Evolutionary conservation across 2,329 filamentous ascomycete genomes (phyloP).

Genomic region (Diaporthe sp.): DNA sequence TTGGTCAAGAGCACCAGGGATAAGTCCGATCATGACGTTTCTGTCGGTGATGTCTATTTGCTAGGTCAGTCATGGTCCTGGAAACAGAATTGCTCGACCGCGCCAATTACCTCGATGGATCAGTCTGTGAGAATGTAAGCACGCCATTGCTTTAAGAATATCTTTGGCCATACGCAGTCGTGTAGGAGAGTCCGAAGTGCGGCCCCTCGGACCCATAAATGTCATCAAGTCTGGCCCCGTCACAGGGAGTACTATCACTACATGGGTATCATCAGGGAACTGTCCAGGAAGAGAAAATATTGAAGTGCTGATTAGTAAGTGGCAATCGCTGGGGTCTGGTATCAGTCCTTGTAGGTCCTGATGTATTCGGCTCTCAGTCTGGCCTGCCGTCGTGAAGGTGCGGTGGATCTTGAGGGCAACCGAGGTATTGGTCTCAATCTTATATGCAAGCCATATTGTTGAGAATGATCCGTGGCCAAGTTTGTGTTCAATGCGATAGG

Average conservation of each 20-base stretch:
- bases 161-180: conserved; percentile 3
- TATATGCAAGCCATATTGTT: conserved; percentile 12
- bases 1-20: conserved; percentile 6
- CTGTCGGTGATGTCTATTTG: background rate
- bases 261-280: conserved; percentile 3
- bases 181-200: background rate
- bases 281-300: conserved; percentile 9
- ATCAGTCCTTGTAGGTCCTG: conserved; percentile 1
- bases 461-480: background rate
- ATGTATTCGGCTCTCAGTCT: conserved; percentile 2
- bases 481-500: conserved; percentile 20
- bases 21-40: background rate
- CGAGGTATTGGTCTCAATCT: conserved; percentile 8
- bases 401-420: conserved; percentile 19
- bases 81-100: background rate
- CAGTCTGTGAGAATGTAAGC: background rate
- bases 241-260: conserved; percentile 9
- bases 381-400: conserved; percentile 9
- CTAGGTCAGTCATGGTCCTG: background rate
- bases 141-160: conserved; percentile 7
- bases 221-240: background rate
- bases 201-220: background rate
- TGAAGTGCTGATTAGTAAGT: background rate
- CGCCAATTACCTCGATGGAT: background rate
- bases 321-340: background rate